These are phyloP conservation scores for Lizonia empirigonia DNA, from an alignment of 2,329 filamentous ascomycete species.

Conservation along the genomic window DNA sequence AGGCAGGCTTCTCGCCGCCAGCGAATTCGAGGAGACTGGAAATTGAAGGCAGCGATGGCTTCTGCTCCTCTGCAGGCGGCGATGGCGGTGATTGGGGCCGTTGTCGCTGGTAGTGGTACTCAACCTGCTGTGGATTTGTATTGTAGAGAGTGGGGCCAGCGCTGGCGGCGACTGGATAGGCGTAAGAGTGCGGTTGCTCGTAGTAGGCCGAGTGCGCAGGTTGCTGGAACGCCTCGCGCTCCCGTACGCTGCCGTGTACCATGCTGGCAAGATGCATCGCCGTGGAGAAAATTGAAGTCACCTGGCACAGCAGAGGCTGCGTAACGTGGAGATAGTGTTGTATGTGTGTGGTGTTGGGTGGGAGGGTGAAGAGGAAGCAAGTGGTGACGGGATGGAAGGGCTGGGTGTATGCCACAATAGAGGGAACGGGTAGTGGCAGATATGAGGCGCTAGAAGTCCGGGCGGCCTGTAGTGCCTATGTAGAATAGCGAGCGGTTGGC, in stretches of 20 bases:
- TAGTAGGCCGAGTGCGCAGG: constrained; percentile 36
- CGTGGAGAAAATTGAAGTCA: constrained; percentile 37
- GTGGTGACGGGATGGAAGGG: constrained; percentile 31
- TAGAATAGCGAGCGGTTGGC: constrained; percentile 40
- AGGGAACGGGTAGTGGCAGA: constrained; percentile 38
- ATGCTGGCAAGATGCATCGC: constrained; percentile 53
- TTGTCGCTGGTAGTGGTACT: constrained; percentile 40
- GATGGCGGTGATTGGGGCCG: constrained; percentile 70
- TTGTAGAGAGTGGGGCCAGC: constrained; percentile 23
- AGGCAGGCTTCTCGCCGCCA: constrained; percentile 67
- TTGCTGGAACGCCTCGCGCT: constrained; percentile 47
- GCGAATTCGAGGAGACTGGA: constrained; percentile 86
- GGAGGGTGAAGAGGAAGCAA: constrained; percentile 19
- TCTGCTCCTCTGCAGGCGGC: constrained; percentile 76
- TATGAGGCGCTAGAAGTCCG: constrained; percentile 42
- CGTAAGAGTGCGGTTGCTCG: constrained; percentile 47
- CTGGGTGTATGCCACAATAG: constrained; percentile 16
- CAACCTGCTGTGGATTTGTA: constrained; percentile 29
- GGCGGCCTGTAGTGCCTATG: constrained; percentile 47
- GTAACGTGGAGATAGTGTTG: constrained; percentile 27
- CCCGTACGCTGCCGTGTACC: constrained; percentile 51
- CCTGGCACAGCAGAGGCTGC: constrained; percentile 44
- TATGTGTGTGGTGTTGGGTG: constrained; percentile 9
- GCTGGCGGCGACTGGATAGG: constrained; percentile 31
- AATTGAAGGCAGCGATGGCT: constrained; percentile 90